These are phyloP conservation scores for Hypoxylon sp. DNA, from an alignment of 2,329 filamentous ascomycete species.

Conservation along the genomic window DNA sequence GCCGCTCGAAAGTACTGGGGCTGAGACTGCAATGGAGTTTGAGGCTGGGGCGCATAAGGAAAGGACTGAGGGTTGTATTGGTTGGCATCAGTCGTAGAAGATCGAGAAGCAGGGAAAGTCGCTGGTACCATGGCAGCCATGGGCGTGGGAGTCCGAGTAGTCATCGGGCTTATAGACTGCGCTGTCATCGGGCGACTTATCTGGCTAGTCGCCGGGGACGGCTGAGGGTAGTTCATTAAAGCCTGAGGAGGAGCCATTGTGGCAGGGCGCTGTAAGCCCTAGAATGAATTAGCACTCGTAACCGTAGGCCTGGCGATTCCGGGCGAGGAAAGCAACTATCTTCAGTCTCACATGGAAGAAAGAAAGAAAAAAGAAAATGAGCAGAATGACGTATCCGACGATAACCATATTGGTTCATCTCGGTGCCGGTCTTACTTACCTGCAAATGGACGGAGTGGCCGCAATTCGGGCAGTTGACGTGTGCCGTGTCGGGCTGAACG, in stretches of 20 bases:
- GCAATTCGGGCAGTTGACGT: slow-evolving; percentile 13
- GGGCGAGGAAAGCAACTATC: background rate
- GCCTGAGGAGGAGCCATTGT: background rate
- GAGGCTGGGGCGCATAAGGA: background rate
- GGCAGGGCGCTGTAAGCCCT: background rate
- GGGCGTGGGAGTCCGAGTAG: background rate
- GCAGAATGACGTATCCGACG: background rate
- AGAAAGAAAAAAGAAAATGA: no score
- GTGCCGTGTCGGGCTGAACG: background rate
- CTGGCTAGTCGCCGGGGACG: background rate
- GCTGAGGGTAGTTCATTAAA: background rate
- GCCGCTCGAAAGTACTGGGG: background rate
- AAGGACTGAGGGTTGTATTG: no score
- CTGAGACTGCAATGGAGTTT: background rate
- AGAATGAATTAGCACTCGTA: background rate
- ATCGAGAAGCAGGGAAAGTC: no score
- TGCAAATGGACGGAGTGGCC: slow-evolving; percentile 7
- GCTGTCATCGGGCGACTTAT: background rate
- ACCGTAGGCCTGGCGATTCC: background rate
- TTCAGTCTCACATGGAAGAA: background rate
- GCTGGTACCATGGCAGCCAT: background rate
- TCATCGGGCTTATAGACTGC: background rate
- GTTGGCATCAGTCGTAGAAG: no score
- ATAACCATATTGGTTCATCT: background rate
- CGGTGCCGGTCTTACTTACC: background rate